Evolutionary conservation across 495 filamentous ascomycete species (phyloP).

Genomic region (Xylaria palmicola): DNA sequence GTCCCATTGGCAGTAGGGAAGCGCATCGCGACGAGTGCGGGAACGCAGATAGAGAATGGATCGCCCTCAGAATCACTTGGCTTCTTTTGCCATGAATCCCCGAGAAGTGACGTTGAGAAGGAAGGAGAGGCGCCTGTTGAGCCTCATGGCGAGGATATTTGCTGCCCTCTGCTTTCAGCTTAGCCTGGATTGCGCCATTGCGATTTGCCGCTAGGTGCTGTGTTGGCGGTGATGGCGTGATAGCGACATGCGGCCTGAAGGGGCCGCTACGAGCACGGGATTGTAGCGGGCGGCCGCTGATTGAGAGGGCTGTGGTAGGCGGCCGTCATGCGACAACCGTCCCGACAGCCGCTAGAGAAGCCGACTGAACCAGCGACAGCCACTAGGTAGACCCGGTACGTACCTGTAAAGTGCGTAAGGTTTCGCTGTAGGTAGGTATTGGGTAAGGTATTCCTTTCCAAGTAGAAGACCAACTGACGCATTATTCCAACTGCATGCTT

Average conservation of each 20-base stretch:
- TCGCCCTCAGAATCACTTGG: not conserved
- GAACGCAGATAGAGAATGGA: not conserved
- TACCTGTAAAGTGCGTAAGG: too few relatives aligned
- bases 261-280: not conserved
- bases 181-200: conserved; percentile 35
- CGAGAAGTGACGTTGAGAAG: conserved; percentile 26
- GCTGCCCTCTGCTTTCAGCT: conserved; percentile 22
- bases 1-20: too few relatives aligned
- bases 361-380: too few relatives aligned
- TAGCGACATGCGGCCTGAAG: conserved; percentile 11
- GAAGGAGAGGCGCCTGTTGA: conserved; percentile 23
- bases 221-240: conserved; percentile 17
- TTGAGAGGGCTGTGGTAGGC: not conserved
- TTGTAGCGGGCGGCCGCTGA: not conserved
- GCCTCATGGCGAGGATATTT: conserved; percentile 28
- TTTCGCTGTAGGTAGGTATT: too few relatives aligned
- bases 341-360: conserved; percentile 17
- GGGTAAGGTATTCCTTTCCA: too few relatives aligned
- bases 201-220: conserved; percentile 15
- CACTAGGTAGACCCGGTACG: too few relatives aligned
- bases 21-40: not conserved
- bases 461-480: too few relatives aligned
- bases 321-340: conserved; percentile 3
- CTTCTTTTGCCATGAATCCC: conserved; percentile 11
- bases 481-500: too few relatives aligned